Conservation (phyloP, 495 filamentous ascomycete genomes). For the Choiromyces venosus region DNA sequence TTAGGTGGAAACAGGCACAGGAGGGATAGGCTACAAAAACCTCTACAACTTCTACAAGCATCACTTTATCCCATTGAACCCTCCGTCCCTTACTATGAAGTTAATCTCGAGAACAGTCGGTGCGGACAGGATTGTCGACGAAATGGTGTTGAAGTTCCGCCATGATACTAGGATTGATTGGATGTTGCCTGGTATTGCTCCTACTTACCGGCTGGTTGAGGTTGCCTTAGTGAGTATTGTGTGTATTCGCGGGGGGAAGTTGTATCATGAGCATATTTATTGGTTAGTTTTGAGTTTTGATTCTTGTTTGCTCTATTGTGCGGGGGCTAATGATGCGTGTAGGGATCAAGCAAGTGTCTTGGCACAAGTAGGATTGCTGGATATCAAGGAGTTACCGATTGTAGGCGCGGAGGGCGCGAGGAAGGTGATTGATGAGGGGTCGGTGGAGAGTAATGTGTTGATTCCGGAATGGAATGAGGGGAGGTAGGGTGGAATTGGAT, state of each 20-base stretch:
- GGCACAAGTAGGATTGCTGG: slow-evolving; percentile 67
- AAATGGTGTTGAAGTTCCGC: slow-evolving; percentile 58
- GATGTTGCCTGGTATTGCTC: slow-evolving; percentile 72
- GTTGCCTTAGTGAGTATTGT: slow-evolving; percentile 71
- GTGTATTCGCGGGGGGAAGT: slow-evolving; percentile 62
- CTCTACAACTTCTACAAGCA: slow-evolving; percentile 68
- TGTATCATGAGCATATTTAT: slow-evolving; percentile 77
- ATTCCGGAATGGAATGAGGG: slow-evolving; percentile 51
- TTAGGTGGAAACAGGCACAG: slow-evolving; percentile 49
- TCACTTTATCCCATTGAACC: slow-evolving; percentile 67
- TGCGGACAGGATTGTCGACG: slow-evolving; percentile 54
- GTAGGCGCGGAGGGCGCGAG: slow-evolving; percentile 61
- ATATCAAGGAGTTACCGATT: slow-evolving; percentile 66
- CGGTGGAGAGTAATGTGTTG: slow-evolving; percentile 60
- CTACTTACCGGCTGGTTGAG: slow-evolving; percentile 62
- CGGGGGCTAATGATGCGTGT: neutral
- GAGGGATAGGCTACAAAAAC: slow-evolving; percentile 63
- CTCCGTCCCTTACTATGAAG: slow-evolving; percentile 60
- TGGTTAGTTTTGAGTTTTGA: slow-evolving; percentile 48
- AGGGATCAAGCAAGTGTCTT: slow-evolving; percentile 73
- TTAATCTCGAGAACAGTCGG: slow-evolving; percentile 66
- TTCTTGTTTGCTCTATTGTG: neutral
- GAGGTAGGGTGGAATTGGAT: no score
- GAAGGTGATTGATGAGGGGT: slow-evolving; percentile 61
- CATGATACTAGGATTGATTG: slow-evolving; percentile 70